Conservation (phyloP, 805 yeast species). For the Wickerhamia fluorescens region DNA sequence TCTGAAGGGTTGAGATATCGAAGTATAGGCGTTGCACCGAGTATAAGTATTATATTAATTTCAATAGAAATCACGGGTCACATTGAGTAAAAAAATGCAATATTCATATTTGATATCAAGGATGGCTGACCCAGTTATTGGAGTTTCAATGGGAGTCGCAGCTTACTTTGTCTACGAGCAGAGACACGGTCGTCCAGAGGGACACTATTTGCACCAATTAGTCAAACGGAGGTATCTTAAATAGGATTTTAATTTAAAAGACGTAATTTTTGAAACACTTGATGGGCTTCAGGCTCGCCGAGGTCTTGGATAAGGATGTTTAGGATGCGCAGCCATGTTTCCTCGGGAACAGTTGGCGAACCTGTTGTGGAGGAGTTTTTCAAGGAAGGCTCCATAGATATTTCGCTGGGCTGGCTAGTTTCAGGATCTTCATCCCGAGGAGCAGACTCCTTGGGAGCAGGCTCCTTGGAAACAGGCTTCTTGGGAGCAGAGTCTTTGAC, state of each 20-base stretch:
- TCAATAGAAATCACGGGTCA: no score
- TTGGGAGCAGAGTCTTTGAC: constrained; percentile 1
- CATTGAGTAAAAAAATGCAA: no score
- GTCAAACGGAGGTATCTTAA: constrained; percentile 25
- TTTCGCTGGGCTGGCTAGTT: constrained; percentile 2
- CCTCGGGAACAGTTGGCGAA: constrained; percentile 8
- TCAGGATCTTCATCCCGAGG: constrained; percentile 6
- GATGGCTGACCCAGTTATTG: constrained; percentile 58
- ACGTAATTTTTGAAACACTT: no score
- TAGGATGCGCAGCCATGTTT: constrained; percentile 15
- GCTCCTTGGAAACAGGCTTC: not conserved
- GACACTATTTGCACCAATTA: constrained; percentile 54
- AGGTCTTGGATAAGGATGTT: constrained; percentile 13
- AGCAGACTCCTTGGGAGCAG: constrained; percentile 2
- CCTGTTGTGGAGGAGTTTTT: no score
- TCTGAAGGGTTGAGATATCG: constrained; percentile 1
- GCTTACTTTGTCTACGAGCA: constrained; percentile 61
- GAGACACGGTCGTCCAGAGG: constrained; percentile 49
- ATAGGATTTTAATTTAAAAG: no score
- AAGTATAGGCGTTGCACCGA: no score
- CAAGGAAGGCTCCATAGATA: no score
- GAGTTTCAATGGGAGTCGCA: constrained; percentile 51
- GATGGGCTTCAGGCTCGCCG: constrained; percentile 14
- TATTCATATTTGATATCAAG: constrained; percentile 46
- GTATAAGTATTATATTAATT: no score